A percentile compares a stretch with the other conserved stretches of the same genome.
Evolutionary conservation across 2,329 filamentous ascomycete genomes (phyloP).

Genomic region (Waltergamsia citrina): DNA sequence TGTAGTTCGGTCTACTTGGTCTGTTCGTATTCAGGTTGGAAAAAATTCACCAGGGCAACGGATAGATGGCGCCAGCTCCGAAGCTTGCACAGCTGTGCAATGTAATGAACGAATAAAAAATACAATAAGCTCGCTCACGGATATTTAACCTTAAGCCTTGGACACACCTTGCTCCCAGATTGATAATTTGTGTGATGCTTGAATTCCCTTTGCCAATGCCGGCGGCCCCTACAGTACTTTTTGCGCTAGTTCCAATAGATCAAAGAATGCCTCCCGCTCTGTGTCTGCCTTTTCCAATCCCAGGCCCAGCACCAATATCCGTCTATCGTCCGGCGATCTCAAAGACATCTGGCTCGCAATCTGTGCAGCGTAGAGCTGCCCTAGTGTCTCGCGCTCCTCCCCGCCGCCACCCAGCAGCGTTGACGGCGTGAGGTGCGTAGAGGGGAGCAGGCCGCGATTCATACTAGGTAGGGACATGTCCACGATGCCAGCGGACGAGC

Average conservation of each 20-base stretch:
- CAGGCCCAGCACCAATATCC: conserved; percentile 53
- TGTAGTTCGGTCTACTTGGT: too few species aligned
- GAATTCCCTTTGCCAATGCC: too few species aligned
- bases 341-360: conserved; percentile 72
- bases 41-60: background rate
- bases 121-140: too few species aligned
- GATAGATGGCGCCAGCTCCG: conserved; percentile 3
- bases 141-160: too few species aligned
- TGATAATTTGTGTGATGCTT: background rate
- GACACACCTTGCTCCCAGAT: too few species aligned
- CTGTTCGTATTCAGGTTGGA: background rate
- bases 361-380: conserved; percentile 83
- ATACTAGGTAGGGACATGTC: conserved; percentile 47
- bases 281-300: conserved; percentile 42
- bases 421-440: conserved; percentile 73
- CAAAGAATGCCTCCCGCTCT: conserved; percentile 50
- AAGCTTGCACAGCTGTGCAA: conserved; percentile 2
- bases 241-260: conserved; percentile 53
- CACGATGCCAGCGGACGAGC: conserved; percentile 52
- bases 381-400: conserved; percentile 69
- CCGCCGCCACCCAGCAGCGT: conserved; percentile 80
- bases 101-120: conserved; percentile 3
- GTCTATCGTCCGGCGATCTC: conserved; percentile 54
- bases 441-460: conserved; percentile 52
- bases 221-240: conserved; percentile 34